Percentiles rank a stretch among this genome's conserved stretches.
Conservation (phyloP, 2,329 filamentous ascomycete species). For the Beauveria asiatica region DNA sequence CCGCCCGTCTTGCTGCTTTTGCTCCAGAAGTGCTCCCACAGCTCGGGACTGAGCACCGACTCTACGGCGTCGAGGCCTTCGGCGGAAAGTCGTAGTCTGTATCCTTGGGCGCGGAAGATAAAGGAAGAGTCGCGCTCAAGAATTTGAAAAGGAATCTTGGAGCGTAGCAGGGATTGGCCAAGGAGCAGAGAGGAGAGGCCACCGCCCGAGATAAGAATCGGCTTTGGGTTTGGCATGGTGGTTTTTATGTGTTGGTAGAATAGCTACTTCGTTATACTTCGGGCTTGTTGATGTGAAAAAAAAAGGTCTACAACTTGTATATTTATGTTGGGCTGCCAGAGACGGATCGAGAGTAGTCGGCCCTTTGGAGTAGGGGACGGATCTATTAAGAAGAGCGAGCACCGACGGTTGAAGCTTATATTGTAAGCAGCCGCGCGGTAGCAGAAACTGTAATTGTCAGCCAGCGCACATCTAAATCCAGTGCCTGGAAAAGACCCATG, state of each 20-base stretch:
- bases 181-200: conserved; percentile 36
- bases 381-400: neutral
- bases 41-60: conserved; percentile 39
- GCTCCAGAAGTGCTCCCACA: conserved; percentile 49
- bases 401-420: neutral
- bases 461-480: neutral
- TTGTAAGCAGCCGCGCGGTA: conserved; percentile 7
- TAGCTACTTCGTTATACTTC: neutral
- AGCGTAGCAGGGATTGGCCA: conserved; percentile 32
- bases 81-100: conserved; percentile 48
- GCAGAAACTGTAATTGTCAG: neutral
- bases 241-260: neutral
- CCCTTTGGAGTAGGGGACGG: neutral
- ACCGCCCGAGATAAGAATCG: conserved; percentile 35
- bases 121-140: conserved; percentile 47
- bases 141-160: conserved; percentile 42
- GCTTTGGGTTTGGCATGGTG: conserved; percentile 16
- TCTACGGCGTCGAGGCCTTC: conserved; percentile 54
- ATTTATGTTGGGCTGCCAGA: neutral
- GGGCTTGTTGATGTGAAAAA: neutral
- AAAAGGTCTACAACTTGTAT: neutral
- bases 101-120: conserved; percentile 52
- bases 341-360: neutral
- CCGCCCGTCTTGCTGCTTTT: conserved; percentile 52
- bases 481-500: neutral